Conservation (phyloP, 345 rosid genomes). For the Eucalyptus tenuipes region DNA sequence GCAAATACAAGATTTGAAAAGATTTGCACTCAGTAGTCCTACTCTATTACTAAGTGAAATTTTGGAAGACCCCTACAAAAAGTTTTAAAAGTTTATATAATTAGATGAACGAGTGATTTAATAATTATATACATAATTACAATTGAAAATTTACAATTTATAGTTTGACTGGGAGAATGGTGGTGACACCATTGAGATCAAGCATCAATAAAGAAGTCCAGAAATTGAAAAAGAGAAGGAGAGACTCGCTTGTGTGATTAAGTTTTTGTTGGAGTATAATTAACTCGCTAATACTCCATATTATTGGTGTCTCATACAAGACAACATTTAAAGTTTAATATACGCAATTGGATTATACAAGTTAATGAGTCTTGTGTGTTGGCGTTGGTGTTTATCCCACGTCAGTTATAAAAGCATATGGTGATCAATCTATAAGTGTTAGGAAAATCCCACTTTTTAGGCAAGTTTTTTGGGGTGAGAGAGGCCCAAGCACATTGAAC, state of each 20-base stretch:
- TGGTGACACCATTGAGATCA: not conserved
- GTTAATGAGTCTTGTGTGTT: not conserved
- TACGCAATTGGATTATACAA: not conserved
- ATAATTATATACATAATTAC: rapidly evolving
- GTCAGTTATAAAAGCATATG: rapidly evolving
- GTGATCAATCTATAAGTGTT: no score
- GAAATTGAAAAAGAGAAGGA: not conserved
- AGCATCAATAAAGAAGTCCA: not conserved
- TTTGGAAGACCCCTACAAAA: not conserved
- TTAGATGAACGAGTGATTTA: not conserved
- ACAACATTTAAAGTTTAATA: not conserved
- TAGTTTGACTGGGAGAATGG: not conserved
- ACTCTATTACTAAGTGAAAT: not conserved
- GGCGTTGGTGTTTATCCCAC: not conserved
- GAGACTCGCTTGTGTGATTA: not conserved
- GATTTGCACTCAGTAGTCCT: not conserved
- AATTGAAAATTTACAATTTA: not conserved
- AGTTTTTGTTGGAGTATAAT: not conserved
- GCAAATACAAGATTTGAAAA: not conserved
- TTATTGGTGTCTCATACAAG: not conserved
- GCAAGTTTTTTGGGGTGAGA: not conserved
- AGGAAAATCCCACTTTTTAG: not conserved
- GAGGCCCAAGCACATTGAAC: not conserved
- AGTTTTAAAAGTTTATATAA: not conserved
- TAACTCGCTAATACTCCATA: not conserved